phyloP scores from a whole-genome alignment of 148 eudicot genomes.

The Polygonum maritimum region DNA sequence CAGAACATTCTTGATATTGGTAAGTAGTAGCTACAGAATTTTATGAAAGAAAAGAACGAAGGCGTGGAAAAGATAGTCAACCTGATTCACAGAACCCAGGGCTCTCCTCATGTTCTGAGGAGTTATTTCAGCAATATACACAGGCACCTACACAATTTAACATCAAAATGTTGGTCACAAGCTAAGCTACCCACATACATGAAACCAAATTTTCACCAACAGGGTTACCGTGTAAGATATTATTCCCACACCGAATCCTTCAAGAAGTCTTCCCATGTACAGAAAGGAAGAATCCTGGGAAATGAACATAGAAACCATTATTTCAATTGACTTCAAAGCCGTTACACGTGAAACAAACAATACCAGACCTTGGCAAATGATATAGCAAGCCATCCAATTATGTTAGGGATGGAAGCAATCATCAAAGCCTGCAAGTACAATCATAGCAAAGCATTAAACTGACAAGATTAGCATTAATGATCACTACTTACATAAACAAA shows the following conservation, averaged over 20 bases:
- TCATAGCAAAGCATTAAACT: background rate
- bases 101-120: conserved; percentile 12
- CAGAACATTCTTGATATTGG: background rate
- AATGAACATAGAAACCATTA: conserved; percentile 9
- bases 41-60: background rate
- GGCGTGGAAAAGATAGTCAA: conserved; percentile 9
- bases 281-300: conserved; percentile 72
- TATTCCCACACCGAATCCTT: conserved; percentile 92
- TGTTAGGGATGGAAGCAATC: conserved; percentile 95
- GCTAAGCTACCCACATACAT: background rate
- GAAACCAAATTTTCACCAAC: background rate
- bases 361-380: conserved; percentile 58
- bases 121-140: conserved; percentile 11
- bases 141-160: conserved; percentile 7
- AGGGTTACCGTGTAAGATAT: conserved; percentile 70
- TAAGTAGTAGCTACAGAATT: background rate
- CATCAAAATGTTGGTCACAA: background rate
- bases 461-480: background rate
- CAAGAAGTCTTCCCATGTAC: conserved; percentile 89
- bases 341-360: background rate
- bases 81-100: conserved; percentile 10
- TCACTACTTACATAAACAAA: background rate
- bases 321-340: background rate
- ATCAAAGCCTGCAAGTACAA: conserved; percentile 66
- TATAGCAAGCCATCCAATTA: conserved; percentile 92